Evolutionary conservation across 2,329 filamentous ascomycete species (phyloP), one percentile per base, ranked within the genome.

Genomic region (Cladosporium phlei): DNA sequence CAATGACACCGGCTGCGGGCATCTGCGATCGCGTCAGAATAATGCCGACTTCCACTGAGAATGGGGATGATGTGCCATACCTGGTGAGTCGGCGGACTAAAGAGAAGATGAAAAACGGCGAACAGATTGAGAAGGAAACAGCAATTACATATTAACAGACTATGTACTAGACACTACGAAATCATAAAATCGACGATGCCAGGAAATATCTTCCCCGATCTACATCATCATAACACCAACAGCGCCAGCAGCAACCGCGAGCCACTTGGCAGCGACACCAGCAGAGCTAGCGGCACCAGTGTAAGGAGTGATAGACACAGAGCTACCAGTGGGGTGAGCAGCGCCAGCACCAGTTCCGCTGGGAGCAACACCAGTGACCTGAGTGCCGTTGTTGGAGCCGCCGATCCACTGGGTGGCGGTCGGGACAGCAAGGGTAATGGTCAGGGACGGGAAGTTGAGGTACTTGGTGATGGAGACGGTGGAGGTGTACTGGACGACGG

Each of bases 401-500:
- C 16, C 37, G 24, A 39, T n/a, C 11, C 14, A 37, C 16, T 29
- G 35, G 11, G 47, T 50, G 20, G 47, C 34, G 20, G 34, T 32
- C 3, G 47, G 39, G 12, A 33, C 22, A 8, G 37, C 22, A 11
- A 22, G 21, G 10, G 42, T 34, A 24, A 50, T 34, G 6, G 47
- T 46, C 19, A 46, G 27, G 16, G 47, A 32, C 3, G 42, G 42
- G 47, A 39, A 46, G 35, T 45, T 46, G 8, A 24, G 34, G 35
- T 47, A 50, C 29, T 37, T 46, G 11, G 47, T 50, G n/a, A 28
- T 27, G 19, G 42, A 27, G 22, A 33, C 27, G 22, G 24, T 46
- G 17, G 37, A 46, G 19, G 43, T 34, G 47, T 47, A 50, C 35
- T 38, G 30, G 27, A 50, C 28, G 35, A 40, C 22, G 27, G 47